Evolutionary conservation across 495 filamentous ascomycete species (phyloP), one percentile per base, ranked within the genome.

Genomic region (Neurospora cerealis): DNA sequence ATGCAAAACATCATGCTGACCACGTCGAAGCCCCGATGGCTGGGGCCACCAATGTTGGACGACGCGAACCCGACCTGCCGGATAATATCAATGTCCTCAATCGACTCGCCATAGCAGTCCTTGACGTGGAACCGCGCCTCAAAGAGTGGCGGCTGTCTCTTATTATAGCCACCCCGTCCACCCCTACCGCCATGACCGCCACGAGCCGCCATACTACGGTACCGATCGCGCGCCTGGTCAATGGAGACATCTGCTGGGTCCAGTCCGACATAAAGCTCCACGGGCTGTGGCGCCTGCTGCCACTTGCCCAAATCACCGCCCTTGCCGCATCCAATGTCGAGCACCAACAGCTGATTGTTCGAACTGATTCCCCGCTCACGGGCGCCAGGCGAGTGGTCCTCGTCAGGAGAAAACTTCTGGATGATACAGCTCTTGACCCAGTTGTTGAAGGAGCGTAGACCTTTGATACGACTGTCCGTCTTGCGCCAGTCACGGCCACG

Each of bases 1-100:
- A 99, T 97, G 79, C 94, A 95, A 78, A 99, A 99, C 96, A 99
- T 99, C 88, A 96, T 97, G 72, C 91, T 92, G 69, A 99, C 95
- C 15, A 98, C 92, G 80, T 99, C 96, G 76, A 98, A 99, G 9
- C 95, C 94, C 46, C 93, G 91, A 72, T 78, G 77, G 69, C 78
- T 80, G 84, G 91, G 77, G 88, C 88, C 76, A 86, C 86, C 77
- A 73, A 86, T 83, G 80, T 84, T 77, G 76, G 96, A 83, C 83
- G 85, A 79, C 78, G 97, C 93, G 74, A 97, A 95, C 4, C 96
- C 96, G 15, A 99, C 93, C 71, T 95, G 86, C 46, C 88, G 88
- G 15, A 98, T 85, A 69, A 96, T 90, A 4, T 89, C 88, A 34
- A 98, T 83, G 73, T 95, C 90, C 19, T 87, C 91, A 46, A 98